phyloP scores from a whole-genome alignment of 495 filamentous ascomycete genomes.

The Aspergillus taichungensis region DNA sequence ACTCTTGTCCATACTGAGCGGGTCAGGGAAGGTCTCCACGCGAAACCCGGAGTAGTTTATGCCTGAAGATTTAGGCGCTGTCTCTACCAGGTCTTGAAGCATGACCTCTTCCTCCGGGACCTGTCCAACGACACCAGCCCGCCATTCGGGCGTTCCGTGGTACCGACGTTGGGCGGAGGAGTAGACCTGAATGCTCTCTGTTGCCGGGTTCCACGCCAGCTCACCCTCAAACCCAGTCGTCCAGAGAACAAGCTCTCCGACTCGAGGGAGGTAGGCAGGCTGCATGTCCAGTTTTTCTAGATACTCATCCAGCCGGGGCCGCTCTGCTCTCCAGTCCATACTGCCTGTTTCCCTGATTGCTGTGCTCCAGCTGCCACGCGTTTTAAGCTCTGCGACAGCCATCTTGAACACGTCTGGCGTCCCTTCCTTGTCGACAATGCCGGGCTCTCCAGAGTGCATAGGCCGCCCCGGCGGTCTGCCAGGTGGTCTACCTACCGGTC shows the following conservation, averaged over 20 bases:
- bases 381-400: slow-evolving; percentile 41
- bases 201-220: slow-evolving; percentile 25
- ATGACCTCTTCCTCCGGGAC: slow-evolving; percentile 32
- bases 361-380: slow-evolving; percentile 28
- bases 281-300: slow-evolving; percentile 30
- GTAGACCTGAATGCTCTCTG: slow-evolving; percentile 23
- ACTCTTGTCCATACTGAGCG: slow-evolving; percentile 40
- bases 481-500: slow-evolving; percentile 4
- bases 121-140: slow-evolving; percentile 47
- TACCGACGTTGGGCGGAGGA: slow-evolving; percentile 17
- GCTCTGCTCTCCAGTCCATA: slow-evolving; percentile 46
- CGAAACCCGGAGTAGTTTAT: slow-evolving; percentile 51
- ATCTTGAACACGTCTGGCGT: slow-evolving; percentile 44
- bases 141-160: slow-evolving; percentile 39
- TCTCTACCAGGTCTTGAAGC: slow-evolving; percentile 35
- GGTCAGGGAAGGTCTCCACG: slow-evolving; percentile 46
- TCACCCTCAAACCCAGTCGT: slow-evolving; percentile 27
- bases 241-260: slow-evolving; percentile 53
- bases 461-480: slow-evolving; percentile 1
- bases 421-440: slow-evolving; percentile 25
- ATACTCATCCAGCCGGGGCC: slow-evolving; percentile 25
- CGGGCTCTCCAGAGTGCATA: background rate
- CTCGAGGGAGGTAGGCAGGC: slow-evolving; percentile 44
- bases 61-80: slow-evolving; percentile 24
- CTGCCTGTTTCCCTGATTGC: slow-evolving; percentile 37